A percentile compares a stretch with the other conserved stretches of the same genome.
Conservation (phyloP, 208 protist species). For the Crithidia acanthocephali region DNA sequence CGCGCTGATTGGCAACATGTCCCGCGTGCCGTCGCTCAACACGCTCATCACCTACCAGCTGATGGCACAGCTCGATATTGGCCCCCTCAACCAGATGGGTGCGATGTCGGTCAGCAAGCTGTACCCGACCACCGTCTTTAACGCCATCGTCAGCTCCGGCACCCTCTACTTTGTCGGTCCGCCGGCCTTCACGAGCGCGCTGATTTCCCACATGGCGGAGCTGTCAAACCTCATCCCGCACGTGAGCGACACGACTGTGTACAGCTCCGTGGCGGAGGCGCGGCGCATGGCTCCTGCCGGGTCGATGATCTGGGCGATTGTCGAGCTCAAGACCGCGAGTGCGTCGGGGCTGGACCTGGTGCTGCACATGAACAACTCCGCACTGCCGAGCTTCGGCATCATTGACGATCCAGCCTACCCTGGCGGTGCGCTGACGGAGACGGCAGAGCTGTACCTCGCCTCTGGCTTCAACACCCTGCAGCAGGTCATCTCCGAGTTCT, state of each 20-base stretch:
- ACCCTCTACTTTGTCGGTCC: constrained; percentile 44
- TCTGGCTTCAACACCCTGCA: constrained; percentile 60
- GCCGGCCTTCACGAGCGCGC: background rate
- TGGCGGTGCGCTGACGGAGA: constrained; percentile 42
- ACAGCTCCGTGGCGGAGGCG: constrained; percentile 11
- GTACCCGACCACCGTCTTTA: constrained; percentile 29
- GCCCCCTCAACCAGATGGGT: constrained; percentile 25
- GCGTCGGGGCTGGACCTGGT: constrained; percentile 45
- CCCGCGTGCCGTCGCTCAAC: constrained; percentile 42
- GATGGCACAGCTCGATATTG: constrained; percentile 27
- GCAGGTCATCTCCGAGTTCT: constrained; percentile 41
- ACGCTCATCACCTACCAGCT: constrained; percentile 56
- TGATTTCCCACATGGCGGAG: background rate
- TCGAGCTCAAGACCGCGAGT: constrained; percentile 47
- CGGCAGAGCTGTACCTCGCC: constrained; percentile 43
- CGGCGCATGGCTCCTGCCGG: background rate
- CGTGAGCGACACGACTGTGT: constrained; percentile 15
- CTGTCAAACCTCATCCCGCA: constrained; percentile 14
- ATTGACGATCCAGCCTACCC: constrained; percentile 31
- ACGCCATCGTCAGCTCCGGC: constrained; percentile 46
- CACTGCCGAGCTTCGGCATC: constrained; percentile 38
- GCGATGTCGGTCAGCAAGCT: constrained; percentile 13
- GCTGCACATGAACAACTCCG: constrained; percentile 46
- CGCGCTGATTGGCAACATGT: constrained; percentile 25
- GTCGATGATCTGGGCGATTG: constrained; percentile 40